A percentile compares a stretch with the other conserved stretches of the same genome.
Conservation (phyloP, 768 basidiomycete species). For the Neoboletus brunneissimus region DNA sequence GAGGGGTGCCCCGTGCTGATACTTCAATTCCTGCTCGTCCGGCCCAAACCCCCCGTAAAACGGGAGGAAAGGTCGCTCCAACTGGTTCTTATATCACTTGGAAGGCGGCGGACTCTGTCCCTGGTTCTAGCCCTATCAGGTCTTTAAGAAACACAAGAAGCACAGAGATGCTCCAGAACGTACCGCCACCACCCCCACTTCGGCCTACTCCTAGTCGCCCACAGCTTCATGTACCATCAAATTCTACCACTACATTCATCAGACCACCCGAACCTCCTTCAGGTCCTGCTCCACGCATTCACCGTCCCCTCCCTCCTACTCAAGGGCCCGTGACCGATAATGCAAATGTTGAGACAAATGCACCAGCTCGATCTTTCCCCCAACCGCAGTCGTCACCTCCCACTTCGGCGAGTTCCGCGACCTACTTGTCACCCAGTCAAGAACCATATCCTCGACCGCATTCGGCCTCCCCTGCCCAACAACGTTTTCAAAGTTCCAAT, state of each 20-base stretch:
- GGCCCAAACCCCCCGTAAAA: slow-evolving; percentile 5
- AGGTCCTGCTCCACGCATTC: slow-evolving; percentile 21
- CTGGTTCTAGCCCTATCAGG: slow-evolving; percentile 34
- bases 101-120: slow-evolving; percentile 33
- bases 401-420: slow-evolving; percentile 15
- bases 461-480: slow-evolving; percentile 47
- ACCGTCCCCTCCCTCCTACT: slow-evolving; percentile 32
- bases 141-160: slow-evolving; percentile 29
- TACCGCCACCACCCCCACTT: slow-evolving; percentile 20
- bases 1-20: slow-evolving; percentile 19
- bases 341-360: slow-evolving; percentile 16
- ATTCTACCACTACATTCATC: slow-evolving; percentile 10
- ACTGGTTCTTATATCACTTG: slow-evolving; percentile 18
- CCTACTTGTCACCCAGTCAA: slow-evolving; percentile 43
- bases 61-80: slow-evolving; percentile 29
- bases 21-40: slow-evolving; percentile 22
- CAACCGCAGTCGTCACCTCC: slow-evolving; percentile 27
- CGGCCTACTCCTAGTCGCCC: slow-evolving; percentile 31
- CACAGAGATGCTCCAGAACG: slow-evolving; percentile 27
- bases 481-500: slow-evolving; percentile 23
- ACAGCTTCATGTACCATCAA: slow-evolving; percentile 23
- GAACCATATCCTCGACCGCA: slow-evolving; percentile 64
- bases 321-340: slow-evolving; percentile 21
- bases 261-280: slow-evolving; percentile 20
- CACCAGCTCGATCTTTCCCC: slow-evolving; percentile 19